phyloP scores from a whole-genome alignment of 2,329 filamentous ascomycete species.

The Magnaporthiopsis incrustans region DNA sequence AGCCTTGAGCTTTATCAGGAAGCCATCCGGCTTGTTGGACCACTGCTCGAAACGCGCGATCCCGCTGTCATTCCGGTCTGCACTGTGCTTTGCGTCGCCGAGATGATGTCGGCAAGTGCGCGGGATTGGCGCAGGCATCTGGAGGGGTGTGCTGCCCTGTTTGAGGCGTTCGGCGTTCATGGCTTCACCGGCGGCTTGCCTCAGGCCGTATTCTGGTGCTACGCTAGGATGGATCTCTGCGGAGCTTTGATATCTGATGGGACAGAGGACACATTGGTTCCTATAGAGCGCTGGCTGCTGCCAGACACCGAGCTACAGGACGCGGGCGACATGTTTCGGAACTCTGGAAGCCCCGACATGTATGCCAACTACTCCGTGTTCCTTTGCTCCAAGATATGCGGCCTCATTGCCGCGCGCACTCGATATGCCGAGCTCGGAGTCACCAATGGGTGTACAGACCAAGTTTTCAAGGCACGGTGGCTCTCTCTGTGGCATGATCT shows the following conservation, averaged over 20 bases:
- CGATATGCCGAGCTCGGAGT: slow-evolving; percentile 38
- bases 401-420: slow-evolving; percentile 41
- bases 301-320: slow-evolving; percentile 27
- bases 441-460: slow-evolving; percentile 32
- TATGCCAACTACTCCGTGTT: slow-evolving; percentile 53
- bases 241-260: slow-evolving; percentile 47
- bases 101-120: slow-evolving; percentile 33
- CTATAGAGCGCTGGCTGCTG: slow-evolving; percentile 39
- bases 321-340: slow-evolving; percentile 27
- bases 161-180: slow-evolving; percentile 43
- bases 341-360: slow-evolving; percentile 36
- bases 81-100: slow-evolving; percentile 30
- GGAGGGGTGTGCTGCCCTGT: slow-evolving; percentile 48
- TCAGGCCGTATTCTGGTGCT: slow-evolving; percentile 52
- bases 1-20: slow-evolving; percentile 48
- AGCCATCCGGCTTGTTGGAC: slow-evolving; percentile 35
- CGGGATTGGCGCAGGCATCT: slow-evolving; percentile 47
- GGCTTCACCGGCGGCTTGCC: slow-evolving; percentile 43
- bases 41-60: slow-evolving; percentile 25
- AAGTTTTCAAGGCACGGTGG: slow-evolving; percentile 37
- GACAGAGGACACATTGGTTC: slow-evolving; percentile 42
- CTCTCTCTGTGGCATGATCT: slow-evolving; percentile 39
- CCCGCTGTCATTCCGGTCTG: slow-evolving; percentile 28
- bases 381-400: slow-evolving; percentile 41
- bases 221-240: slow-evolving; percentile 50